These are phyloP conservation scores for Capsicum rhomboideum DNA, from an alignment of 257 asterid genomes.

Conservation along the genomic window DNA sequence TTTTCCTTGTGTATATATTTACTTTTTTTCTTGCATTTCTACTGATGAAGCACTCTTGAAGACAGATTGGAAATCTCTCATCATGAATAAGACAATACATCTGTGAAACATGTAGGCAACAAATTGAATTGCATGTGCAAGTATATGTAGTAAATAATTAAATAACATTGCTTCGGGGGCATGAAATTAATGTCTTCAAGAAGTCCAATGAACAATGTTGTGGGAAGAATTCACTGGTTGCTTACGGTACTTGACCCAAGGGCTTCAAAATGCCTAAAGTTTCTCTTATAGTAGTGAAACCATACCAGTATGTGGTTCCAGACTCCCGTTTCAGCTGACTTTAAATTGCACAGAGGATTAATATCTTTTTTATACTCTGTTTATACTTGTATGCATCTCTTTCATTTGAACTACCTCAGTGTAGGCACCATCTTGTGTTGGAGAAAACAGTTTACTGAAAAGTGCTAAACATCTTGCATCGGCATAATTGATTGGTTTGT, in stretches of 20 bases:
- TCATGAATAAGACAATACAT: neutral
- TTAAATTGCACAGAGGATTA: neutral
- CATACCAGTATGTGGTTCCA: neutral
- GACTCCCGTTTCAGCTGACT: neutral
- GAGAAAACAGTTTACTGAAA: neutral
- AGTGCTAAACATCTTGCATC: neutral
- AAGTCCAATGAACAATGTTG: neutral
- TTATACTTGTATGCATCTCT: neutral
- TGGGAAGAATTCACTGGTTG: neutral
- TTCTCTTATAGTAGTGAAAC: neutral
- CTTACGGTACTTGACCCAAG: neutral
- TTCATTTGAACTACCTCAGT: neutral
- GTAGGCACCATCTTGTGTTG: neutral
- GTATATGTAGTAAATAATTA: neutral
- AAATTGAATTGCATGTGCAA: neutral
- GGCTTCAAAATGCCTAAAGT: neutral
- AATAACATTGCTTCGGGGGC: neutral
- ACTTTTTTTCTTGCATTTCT: too few relatives aligned
- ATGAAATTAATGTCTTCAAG: neutral
- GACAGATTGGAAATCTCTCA: neutral
- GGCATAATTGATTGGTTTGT: constrained; percentile 3
- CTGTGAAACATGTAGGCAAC: neutral
- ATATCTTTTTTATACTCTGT: neutral
- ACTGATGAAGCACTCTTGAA: neutral
- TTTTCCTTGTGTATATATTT: neutral